Evolutionary conservation across 2,329 filamentous ascomycete species (phyloP).

Genomic region (Beauveria brongniartii): DNA sequence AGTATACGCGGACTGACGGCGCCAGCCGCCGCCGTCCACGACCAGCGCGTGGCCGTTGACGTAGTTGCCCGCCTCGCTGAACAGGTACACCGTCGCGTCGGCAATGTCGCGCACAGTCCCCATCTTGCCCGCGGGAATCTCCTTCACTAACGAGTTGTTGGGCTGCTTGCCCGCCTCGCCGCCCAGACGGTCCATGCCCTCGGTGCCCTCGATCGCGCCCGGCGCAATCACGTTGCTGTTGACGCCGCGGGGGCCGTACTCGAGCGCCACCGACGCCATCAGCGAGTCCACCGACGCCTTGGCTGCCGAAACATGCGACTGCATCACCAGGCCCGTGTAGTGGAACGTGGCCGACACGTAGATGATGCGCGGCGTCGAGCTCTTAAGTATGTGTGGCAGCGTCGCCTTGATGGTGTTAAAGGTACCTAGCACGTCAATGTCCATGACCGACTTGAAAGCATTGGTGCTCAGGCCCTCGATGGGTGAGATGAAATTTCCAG

Average conservation of each 20-base stretch:
- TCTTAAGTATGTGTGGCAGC: conserved; percentile 69
- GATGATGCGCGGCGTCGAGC: conserved; percentile 72
- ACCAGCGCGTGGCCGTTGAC: conserved; percentile 78
- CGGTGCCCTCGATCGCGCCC: conserved; percentile 77
- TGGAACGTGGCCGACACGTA: conserved; percentile 89
- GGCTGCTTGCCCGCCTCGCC: conserved; percentile 26
- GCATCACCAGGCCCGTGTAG: conserved; percentile 77
- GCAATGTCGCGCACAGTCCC: conserved; percentile 82
- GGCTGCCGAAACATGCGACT: conserved; percentile 83
- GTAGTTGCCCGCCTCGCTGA: conserved; percentile 78
- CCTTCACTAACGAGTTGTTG: conserved; percentile 26
- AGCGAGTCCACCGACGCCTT: conserved; percentile 89
- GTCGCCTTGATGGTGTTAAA: conserved; percentile 95
- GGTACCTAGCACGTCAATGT: conserved; percentile 89
- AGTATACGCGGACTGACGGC: conserved; percentile 36
- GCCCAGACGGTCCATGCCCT: conserved; percentile 62
- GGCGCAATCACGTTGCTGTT: conserved; percentile 85
- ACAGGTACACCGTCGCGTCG: conserved; percentile 84
- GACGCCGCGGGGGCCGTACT: conserved; percentile 81
- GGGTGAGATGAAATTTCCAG: conserved; percentile 89
- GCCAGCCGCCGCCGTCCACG: conserved; percentile 57
- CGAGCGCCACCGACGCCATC: conserved; percentile 69
- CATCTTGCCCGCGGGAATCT: conserved; percentile 65
- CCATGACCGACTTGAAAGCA: conserved; percentile 90
- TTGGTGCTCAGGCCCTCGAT: conserved; percentile 76